Conservation (phyloP, 768 basidiomycete genomes). For the Mycena latifolia region DNA sequence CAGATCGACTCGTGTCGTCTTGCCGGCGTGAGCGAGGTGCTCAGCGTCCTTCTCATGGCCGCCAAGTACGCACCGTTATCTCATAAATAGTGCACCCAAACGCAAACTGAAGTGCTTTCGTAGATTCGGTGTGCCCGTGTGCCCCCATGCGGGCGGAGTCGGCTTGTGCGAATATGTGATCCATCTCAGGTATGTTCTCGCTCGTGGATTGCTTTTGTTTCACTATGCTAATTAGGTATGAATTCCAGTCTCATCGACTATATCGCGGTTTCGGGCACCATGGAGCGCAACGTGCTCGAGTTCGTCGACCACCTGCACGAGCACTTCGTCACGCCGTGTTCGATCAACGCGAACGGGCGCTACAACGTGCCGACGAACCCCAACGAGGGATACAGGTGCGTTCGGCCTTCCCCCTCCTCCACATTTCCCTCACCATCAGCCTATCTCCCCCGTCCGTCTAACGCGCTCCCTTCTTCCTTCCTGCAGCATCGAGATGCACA, state of each 20-base stretch:
- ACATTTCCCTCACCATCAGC: neutral
- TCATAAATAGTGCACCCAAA: neutral
- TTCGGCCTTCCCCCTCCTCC: neutral
- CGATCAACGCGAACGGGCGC: conserved; percentile 86
- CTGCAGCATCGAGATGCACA: conserved; percentile 89
- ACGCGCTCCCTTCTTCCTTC: too few relatives aligned
- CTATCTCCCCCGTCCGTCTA: too few relatives aligned
- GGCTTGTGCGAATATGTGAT: conserved; percentile 95
- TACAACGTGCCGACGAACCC: conserved; percentile 89
- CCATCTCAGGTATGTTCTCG: conserved; percentile 69
- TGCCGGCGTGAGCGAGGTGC: conserved; percentile 94
- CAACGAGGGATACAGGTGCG: conserved; percentile 83
- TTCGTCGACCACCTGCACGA: conserved; percentile 94
- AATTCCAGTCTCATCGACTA: conserved; percentile 86
- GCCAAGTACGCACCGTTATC: conserved; percentile 72
- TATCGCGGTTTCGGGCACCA: conserved; percentile 89
- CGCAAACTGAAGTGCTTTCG: neutral
- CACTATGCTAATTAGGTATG: neutral
- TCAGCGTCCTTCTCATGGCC: conserved; percentile 90
- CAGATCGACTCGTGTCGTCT: conserved; percentile 97
- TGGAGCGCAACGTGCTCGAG: conserved; percentile 95
- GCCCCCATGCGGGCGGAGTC: conserved; percentile 96
- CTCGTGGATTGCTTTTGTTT: too few relatives aligned
- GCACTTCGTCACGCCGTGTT: conserved; percentile 90
- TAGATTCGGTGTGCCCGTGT: conserved; percentile 87